Percentiles rank a stretch among this genome's conserved stretches.
Evolutionary conservation across 2,329 filamentous ascomycete species (phyloP).

Genomic region (Stachybotrys echinatus): DNA sequence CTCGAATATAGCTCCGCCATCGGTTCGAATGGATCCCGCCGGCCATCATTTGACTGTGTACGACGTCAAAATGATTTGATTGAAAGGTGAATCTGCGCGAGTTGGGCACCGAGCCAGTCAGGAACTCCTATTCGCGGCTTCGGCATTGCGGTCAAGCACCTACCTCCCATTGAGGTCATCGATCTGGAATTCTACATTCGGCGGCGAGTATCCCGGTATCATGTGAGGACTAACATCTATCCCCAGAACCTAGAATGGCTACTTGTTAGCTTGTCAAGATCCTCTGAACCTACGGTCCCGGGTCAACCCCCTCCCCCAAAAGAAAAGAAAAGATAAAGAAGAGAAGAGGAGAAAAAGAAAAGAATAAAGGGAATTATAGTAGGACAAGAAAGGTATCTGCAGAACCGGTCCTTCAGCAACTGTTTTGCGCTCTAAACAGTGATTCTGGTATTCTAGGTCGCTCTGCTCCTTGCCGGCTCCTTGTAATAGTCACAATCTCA

Average conservation of each 20-base stretch:
- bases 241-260: slow-evolving; percentile 56
- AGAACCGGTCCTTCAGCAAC: no score
- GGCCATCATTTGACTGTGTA: slow-evolving; percentile 71
- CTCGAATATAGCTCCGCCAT: slow-evolving; percentile 72
- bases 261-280: no score
- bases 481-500: no score
- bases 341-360: no score
- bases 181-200: slow-evolving; percentile 66
- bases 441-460: no score
- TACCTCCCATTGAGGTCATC: slow-evolving; percentile 66
- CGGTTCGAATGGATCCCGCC: slow-evolving; percentile 66
- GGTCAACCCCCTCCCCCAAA: no score
- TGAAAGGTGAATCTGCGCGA: slow-evolving; percentile 57
- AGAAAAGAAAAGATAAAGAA: no score
- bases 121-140: not conserved
- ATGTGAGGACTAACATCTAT: slow-evolving; percentile 69
- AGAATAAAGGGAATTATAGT: no score
- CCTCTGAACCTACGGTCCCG: no score
- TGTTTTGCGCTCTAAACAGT: no score
- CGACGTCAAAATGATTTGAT: slow-evolving; percentile 70
- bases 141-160: slow-evolving; percentile 17
- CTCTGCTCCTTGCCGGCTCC: no score
- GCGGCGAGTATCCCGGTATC: slow-evolving; percentile 57
- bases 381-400: no score
- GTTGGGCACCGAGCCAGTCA: slow-evolving; percentile 5